Percentiles rank a stretch among this genome's conserved stretches.
These are phyloP conservation scores for Neurospora crassa DNA, from an alignment of 2,329 filamentous ascomycete genomes.

Conservation along the genomic window DNA sequence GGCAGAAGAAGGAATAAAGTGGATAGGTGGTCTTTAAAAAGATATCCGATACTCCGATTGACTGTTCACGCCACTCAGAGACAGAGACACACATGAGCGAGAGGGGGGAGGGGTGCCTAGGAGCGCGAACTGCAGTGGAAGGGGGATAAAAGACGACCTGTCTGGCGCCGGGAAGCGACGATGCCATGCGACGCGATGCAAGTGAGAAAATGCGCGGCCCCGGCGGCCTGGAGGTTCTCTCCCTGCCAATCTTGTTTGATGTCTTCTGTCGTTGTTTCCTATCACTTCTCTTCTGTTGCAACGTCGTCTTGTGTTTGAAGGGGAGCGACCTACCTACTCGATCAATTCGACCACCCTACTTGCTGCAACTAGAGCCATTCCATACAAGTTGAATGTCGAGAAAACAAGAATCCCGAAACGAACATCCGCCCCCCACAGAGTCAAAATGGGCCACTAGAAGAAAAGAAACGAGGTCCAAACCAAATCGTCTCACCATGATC, in stretches of 20 bases:
- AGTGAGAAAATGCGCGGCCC: not conserved
- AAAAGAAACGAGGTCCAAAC: not conserved
- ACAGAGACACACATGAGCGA: not conserved
- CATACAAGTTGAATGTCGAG: not conserved
- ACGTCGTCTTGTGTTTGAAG: not conserved
- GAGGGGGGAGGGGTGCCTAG: too few relatives aligned
- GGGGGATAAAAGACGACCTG: not conserved
- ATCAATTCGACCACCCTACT: not conserved
- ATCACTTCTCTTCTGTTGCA: not conserved
- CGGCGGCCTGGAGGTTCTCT: not conserved
- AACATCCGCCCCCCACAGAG: not conserved
- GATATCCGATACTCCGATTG: not conserved
- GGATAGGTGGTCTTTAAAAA: not conserved
- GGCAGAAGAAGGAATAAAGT: not conserved
- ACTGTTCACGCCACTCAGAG: not conserved
- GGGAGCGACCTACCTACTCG: not conserved
- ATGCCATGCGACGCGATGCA: not conserved
- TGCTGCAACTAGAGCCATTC: not conserved
- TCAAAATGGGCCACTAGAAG: not conserved
- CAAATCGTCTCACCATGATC: constrained; percentile 4
- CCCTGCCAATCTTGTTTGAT: not conserved
- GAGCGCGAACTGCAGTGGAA: not conserved
- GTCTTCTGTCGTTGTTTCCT: not conserved
- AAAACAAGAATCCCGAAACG: not conserved
- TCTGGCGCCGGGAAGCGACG: not conserved